A percentile compares a stretch with the other conserved stretches of the same genome.
Conservation (phyloP, 164 flowering plant genomes). For the Litsea cubeba region DNA sequence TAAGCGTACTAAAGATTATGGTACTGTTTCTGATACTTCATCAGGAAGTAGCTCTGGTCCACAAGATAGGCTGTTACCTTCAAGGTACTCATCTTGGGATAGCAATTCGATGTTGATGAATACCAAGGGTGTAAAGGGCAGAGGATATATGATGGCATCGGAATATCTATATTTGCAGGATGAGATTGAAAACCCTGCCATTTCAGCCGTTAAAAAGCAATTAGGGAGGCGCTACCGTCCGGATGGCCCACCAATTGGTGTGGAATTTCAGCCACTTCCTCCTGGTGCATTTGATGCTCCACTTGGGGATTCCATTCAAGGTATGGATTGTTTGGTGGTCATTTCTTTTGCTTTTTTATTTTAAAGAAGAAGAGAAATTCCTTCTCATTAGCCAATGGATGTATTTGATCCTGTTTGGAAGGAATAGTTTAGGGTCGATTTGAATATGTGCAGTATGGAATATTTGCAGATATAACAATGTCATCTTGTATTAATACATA, state of each 20-base stretch:
- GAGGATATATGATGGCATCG: slow-evolving; percentile 46
- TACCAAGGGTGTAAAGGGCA: slow-evolving; percentile 19
- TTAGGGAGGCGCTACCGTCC: slow-evolving; percentile 63
- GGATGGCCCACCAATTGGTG: slow-evolving; percentile 85
- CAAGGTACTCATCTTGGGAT: slow-evolving; percentile 29
- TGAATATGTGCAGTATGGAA: background rate
- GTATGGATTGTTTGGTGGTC: slow-evolving; percentile 9
- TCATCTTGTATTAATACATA: too few species aligned
- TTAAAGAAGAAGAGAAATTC: background rate
- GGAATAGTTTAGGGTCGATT: background rate
- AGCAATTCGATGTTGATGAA: slow-evolving; percentile 18
- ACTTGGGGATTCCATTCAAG: slow-evolving; percentile 16
- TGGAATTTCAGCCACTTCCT: slow-evolving; percentile 80
- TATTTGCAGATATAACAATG: background rate
- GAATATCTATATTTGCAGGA: slow-evolving; percentile 75
- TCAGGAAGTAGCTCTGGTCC: slow-evolving; percentile 74
- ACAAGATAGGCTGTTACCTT: slow-evolving; percentile 34
- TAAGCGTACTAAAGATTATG: slow-evolving; percentile 19
- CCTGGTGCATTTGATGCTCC: slow-evolving; percentile 76
- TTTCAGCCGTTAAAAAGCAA: slow-evolving; percentile 77
- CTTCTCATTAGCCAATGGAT: background rate
- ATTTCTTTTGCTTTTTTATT: background rate
- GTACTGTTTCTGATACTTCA: slow-evolving; percentile 46
- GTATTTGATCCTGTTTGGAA: background rate
- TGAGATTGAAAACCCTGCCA: slow-evolving; percentile 67